Conservation (phyloP, 306 rosid genomes). For the Ceratonia siliqua region DNA sequence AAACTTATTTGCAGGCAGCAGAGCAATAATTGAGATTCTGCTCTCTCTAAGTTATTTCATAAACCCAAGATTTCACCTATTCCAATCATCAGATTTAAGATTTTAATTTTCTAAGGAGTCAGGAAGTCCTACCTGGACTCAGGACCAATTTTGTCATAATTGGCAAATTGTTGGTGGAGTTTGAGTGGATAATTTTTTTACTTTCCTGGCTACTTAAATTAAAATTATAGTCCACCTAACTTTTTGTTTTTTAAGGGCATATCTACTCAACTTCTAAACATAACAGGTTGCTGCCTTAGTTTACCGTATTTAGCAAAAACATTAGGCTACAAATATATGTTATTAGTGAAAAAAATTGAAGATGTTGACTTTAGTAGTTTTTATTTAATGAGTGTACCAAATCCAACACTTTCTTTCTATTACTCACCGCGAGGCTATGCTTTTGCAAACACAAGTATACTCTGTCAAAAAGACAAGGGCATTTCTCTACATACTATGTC, state of each 20-base stretch:
- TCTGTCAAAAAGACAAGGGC: background rate
- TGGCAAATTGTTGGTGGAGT: background rate
- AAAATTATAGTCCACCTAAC: background rate
- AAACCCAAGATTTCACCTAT: background rate
- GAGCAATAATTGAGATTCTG: background rate
- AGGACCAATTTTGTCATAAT: background rate
- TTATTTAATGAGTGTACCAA: conserved; percentile 7
- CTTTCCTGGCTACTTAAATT: background rate
- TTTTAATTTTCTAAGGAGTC: background rate
- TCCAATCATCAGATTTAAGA: background rate
- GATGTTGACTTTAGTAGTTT: background rate
- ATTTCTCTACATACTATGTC: background rate
- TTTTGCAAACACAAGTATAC: background rate
- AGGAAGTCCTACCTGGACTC: background rate
- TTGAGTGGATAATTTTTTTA: background rate
- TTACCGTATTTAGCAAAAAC: too few species aligned
- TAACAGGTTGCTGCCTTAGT: background rate
- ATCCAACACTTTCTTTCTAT: background rate
- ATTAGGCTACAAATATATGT: too few species aligned
- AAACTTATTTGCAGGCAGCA: background rate
- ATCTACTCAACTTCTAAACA: background rate
- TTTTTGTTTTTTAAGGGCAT: background rate
- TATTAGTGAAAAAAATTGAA: background rate
- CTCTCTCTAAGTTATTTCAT: background rate
- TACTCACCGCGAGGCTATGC: background rate